Evolutionary conservation across 257 asterid genomes (phyloP).

Genomic region (Leonotis leonurus): DNA sequence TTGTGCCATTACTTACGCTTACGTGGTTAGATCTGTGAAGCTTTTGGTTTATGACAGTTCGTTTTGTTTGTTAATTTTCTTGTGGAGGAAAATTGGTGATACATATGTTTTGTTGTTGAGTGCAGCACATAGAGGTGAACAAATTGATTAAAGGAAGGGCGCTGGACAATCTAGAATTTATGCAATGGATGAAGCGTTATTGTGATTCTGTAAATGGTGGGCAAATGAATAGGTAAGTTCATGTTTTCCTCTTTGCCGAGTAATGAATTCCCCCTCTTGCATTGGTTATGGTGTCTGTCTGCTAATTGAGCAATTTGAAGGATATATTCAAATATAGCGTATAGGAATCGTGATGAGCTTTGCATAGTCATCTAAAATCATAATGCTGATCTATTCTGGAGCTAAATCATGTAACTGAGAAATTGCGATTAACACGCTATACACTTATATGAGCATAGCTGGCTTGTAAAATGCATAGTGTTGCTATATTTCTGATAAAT

Average conservation of each 20-base stretch:
- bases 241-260: neutral
- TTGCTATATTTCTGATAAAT: neutral
- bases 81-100: neutral
- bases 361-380: no score
- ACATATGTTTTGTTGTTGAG: conserved; percentile 1
- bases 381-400: no score
- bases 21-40: neutral
- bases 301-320: neutral
- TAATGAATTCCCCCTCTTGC: neutral
- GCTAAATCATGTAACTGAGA: no score
- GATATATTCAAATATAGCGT: no score
- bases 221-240: conserved; percentile 30
- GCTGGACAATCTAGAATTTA: conserved; percentile 80
- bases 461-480: neutral
- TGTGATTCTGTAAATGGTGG: conserved; percentile 66
- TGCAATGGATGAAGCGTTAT: conserved; percentile 97
- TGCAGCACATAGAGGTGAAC: conserved; percentile 80
- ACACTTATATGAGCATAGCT: neutral
- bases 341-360: neutral
- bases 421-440: neutral
- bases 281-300: neutral
- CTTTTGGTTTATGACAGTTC: neutral
- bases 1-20: neutral
- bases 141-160: conserved; percentile 85
- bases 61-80: neutral